Percentiles rank a stretch among this genome's conserved stretches.
These are phyloP conservation scores for Singerocomus rubriflavus DNA, from an alignment of 1,284 basidiomycete species.

Conservation along the genomic window DNA sequence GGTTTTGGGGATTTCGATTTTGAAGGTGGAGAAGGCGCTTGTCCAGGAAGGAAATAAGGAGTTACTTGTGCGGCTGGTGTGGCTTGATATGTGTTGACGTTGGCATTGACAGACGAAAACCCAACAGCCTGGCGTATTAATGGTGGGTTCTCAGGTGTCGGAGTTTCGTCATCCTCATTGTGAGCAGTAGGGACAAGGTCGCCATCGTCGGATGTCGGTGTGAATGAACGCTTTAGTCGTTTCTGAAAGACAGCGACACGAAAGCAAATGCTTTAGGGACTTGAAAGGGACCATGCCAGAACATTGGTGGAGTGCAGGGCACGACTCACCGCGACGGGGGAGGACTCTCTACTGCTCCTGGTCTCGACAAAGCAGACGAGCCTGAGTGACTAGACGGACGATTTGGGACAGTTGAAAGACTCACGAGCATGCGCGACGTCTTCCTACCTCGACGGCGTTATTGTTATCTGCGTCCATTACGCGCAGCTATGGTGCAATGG, in stretches of 20 bases:
- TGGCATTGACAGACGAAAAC: slow-evolving; percentile 38
- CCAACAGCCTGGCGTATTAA: slow-evolving; percentile 54
- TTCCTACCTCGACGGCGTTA: slow-evolving; percentile 19
- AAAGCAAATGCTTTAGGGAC: neutral
- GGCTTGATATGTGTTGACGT: slow-evolving; percentile 46
- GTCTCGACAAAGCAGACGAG: slow-evolving; percentile 8
- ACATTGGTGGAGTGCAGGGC: neutral
- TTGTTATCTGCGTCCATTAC: slow-evolving; percentile 21
- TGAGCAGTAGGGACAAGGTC: slow-evolving; percentile 37
- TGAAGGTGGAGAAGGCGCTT: slow-evolving; percentile 37
- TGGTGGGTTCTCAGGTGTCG: slow-evolving; percentile 44
- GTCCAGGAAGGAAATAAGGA: slow-evolving; percentile 51
- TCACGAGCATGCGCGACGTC: slow-evolving; percentile 23
- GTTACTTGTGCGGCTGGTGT: slow-evolving; percentile 25
- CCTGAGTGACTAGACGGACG: slow-evolving; percentile 7
- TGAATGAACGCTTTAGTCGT: slow-evolving; percentile 44
- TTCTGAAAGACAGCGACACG: slow-evolving; percentile 22
- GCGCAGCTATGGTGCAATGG: neutral
- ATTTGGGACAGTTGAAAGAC: slow-evolving; percentile 7
- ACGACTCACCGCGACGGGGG: slow-evolving; percentile 42
- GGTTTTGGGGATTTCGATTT: slow-evolving; percentile 28
- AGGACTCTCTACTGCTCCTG: slow-evolving; percentile 57
- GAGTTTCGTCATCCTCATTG: slow-evolving; percentile 45
- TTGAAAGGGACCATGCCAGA: neutral
- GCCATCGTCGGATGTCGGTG: slow-evolving; percentile 52